These are phyloP conservation scores for Rhododendron ovatum DNA, from an alignment of 148 eudicot species.

Conservation along the genomic window DNA sequence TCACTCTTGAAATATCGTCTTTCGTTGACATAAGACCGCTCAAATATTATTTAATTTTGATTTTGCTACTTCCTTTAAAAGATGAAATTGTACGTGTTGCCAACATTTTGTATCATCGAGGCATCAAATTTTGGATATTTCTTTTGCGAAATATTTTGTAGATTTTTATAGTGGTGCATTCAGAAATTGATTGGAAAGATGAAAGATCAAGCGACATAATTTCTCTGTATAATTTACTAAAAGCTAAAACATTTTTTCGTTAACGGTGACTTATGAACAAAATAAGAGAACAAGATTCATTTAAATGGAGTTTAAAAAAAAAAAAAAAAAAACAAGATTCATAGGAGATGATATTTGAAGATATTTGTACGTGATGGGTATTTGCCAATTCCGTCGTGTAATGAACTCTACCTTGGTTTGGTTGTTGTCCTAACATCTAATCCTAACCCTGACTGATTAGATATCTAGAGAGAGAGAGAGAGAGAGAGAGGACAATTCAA, in stretches of 20 bases:
- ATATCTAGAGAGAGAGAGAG: too few species aligned
- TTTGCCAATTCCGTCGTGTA: not conserved
- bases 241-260: not conserved
- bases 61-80: too few species aligned
- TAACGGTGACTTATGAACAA: not conserved
- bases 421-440: slow-evolving; percentile 41
- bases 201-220: not conserved
- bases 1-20: too few species aligned
- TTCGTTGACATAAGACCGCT: too few species aligned
- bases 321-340: not conserved
- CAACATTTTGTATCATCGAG: not conserved
- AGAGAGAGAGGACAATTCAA: not conserved
- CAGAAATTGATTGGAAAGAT: not conserved
- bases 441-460: not conserved
- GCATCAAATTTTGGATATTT: not conserved
- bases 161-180: not conserved
- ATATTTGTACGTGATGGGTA: not conserved
- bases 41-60: too few species aligned
- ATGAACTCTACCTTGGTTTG: slow-evolving; percentile 9
- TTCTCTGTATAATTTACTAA: not conserved
- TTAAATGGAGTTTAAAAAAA: not conserved
- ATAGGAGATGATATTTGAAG: not conserved
- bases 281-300: not conserved
- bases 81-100: not conserved
- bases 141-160: not conserved